Base-by-base conservation (phyloP, 2,329 filamentous ascomycete species). In the Fusarium sp. region DNA sequence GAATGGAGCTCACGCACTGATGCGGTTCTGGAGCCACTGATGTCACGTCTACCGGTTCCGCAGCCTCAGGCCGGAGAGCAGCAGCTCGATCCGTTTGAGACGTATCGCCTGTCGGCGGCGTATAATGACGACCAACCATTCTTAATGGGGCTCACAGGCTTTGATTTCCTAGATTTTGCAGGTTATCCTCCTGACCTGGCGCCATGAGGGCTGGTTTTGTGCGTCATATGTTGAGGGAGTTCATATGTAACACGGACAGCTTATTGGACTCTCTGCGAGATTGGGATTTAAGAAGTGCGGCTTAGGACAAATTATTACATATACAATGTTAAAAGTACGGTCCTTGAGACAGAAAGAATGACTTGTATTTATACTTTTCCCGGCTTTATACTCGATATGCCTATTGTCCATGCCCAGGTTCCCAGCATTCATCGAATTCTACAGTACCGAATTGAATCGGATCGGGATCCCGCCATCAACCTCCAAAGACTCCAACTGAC, bases 391-490 rank as follows among this genome's bases (percentile, higher is more conserved):
- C 3, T 24, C 24, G 24, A 24, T 6, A 9, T 20, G 12, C 4
- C 18, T 32, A 7, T 9, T 30, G 15, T 22, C n/a, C 30, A 24
- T 34, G n/a, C n/a, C 1, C 20, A 10, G 3, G 6, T 14, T 22
- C 6, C 17, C 2, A 2, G 12, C 13, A 12, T 12, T 24, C 6
- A 14, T 24, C n/a, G 15, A 8, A 12, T 6, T n/a, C 6, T 55
- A 60, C 17, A 60, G 36, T 5, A 60, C 28, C 0, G 57, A 54
- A n/a, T 41, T 60, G 47, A 60, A 60, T 3, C 57, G 28, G 3
- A 60, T 26, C 11, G 57, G 57, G 20, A 60, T 38, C 24, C 28
- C 36, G 9, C 57, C 57, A 18, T 60, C 57, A 14, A 60, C 57
- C 1, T 24, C 13, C 8, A 60, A 8, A 26, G 47, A 34, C 9